phyloP scores from a whole-genome alignment of 805 yeast species.

The Spathaspora gorwiae region DNA sequence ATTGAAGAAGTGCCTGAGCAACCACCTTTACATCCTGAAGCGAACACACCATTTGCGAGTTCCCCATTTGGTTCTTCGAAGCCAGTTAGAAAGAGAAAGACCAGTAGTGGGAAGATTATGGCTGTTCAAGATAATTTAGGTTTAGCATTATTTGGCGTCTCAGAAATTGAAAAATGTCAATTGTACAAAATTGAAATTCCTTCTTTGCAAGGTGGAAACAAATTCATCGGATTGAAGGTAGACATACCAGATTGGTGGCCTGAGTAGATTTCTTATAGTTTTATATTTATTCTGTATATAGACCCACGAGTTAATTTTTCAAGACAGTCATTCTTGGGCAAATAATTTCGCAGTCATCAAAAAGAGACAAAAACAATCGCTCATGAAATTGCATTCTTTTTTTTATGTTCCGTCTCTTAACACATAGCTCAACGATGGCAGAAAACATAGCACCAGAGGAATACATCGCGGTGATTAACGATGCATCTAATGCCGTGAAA shows the following conservation, averaged over 20 bases:
- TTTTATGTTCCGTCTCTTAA: no score
- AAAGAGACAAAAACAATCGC: no score
- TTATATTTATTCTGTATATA: neutral
- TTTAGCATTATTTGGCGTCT: slow-evolving; percentile 51
- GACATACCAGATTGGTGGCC: slow-evolving; percentile 75
- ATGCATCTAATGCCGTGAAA: slow-evolving; percentile 7
- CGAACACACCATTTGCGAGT: slow-evolving; percentile 12
- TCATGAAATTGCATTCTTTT: no score
- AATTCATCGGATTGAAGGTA: slow-evolving; percentile 44
- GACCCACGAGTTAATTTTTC: neutral
- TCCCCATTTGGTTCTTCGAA: slow-evolving; percentile 40
- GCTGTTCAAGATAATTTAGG: slow-evolving; percentile 58
- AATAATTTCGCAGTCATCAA: no score
- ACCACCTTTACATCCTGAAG: neutral
- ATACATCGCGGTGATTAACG: slow-evolving; percentile 9
- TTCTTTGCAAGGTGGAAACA: slow-evolving; percentile 14
- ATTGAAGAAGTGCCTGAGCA: slow-evolving; percentile 12
- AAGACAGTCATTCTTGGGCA: no score
- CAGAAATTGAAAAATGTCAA: slow-evolving; percentile 42
- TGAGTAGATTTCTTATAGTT: neutral
- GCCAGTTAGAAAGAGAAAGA: slow-evolving; percentile 28
- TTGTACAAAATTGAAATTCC: slow-evolving; percentile 27
- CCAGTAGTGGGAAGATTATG: slow-evolving; percentile 58
- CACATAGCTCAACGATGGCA: slow-evolving; percentile 1
- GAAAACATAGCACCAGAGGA: slow-evolving; percentile 13